Percentiles rank a stretch among this genome's conserved stretches.
phyloP scores from a whole-genome alignment of 495 filamentous ascomycete species.

The Pyronema domesticum region DNA sequence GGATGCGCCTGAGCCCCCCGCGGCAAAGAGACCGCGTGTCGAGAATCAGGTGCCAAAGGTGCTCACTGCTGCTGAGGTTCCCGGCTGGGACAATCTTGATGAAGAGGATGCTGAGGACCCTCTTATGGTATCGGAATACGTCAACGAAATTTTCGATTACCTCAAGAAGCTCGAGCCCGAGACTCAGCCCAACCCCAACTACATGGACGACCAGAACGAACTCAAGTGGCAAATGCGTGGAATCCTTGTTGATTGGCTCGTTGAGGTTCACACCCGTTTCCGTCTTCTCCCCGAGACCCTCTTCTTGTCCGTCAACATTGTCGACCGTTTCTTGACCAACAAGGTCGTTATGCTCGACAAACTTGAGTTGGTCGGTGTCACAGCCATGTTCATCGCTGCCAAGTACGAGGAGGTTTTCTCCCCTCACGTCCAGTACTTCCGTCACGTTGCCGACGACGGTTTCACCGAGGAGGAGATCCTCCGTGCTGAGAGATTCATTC shows the following conservation, averaged over 20 bases:
- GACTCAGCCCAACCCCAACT: slow-evolving; percentile 75
- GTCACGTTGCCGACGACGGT: slow-evolving; percentile 87
- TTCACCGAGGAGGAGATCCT: slow-evolving; percentile 92
- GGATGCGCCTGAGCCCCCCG: slow-evolving; percentile 13
- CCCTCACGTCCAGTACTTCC: slow-evolving; percentile 91
- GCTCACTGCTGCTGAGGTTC: neutral
- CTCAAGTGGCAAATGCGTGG: slow-evolving; percentile 97
- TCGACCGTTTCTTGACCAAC: slow-evolving; percentile 86
- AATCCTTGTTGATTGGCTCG: slow-evolving; percentile 93
- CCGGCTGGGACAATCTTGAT: slow-evolving; percentile 44
- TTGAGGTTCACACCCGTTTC: slow-evolving; percentile 95
- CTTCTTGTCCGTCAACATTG: slow-evolving; percentile 93
- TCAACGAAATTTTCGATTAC: slow-evolving; percentile 94
- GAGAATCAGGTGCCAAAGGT: neutral
- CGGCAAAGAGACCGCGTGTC: slow-evolving; percentile 14
- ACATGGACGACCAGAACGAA: slow-evolving; percentile 85
- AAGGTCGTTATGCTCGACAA: slow-evolving; percentile 91
- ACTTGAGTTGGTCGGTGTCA: slow-evolving; percentile 88
- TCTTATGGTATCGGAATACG: slow-evolving; percentile 94
- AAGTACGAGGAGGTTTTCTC: slow-evolving; percentile 98
- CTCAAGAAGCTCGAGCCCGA: slow-evolving; percentile 67
- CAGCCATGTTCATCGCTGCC: slow-evolving; percentile 97
- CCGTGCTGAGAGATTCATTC: slow-evolving; percentile 86
- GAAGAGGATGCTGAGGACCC: slow-evolving; percentile 79
- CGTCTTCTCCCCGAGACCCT: slow-evolving; percentile 93